Evolutionary conservation across 2,329 filamentous ascomycete species (phyloP).

Genomic region (Botrytis aclada): DNA sequence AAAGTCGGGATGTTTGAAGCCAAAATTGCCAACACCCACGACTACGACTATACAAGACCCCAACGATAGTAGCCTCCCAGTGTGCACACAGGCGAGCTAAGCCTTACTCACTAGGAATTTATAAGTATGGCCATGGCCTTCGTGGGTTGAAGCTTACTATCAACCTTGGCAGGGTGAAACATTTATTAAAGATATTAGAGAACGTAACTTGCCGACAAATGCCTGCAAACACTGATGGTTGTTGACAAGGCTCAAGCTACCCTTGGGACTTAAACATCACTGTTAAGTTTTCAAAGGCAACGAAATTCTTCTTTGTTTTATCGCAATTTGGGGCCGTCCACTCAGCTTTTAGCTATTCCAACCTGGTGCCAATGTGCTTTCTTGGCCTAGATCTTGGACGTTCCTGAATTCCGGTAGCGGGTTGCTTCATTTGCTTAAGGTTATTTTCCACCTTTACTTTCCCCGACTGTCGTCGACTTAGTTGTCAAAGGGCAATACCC

Average conservation of each 20-base stretch:
- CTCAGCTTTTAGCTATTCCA: background rate
- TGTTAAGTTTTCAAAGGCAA: background rate
- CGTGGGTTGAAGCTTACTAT: background rate
- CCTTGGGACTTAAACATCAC: background rate
- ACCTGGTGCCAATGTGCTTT: background rate
- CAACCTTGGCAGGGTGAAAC: background rate
- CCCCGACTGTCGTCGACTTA: background rate
- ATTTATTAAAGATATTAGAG: background rate
- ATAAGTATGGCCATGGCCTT: background rate
- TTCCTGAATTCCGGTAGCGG: background rate
- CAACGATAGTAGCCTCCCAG: background rate
- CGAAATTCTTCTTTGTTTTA: background rate
- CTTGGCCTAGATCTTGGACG: background rate
- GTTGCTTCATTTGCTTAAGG: background rate
- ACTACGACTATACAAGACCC: background rate
- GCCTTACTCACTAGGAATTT: conserved; percentile 7
- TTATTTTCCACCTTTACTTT: background rate
- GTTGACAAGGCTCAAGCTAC: background rate
- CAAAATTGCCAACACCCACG: background rate
- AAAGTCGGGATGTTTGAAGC: background rate
- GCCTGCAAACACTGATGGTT: background rate
- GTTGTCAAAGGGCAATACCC: background rate
- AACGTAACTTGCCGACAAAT: background rate
- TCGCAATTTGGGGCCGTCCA: background rate
- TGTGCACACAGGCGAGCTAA: background rate